Evolutionary conservation across 208 protist species (phyloP).

Genomic region (Trypanosoma mega): DNA sequence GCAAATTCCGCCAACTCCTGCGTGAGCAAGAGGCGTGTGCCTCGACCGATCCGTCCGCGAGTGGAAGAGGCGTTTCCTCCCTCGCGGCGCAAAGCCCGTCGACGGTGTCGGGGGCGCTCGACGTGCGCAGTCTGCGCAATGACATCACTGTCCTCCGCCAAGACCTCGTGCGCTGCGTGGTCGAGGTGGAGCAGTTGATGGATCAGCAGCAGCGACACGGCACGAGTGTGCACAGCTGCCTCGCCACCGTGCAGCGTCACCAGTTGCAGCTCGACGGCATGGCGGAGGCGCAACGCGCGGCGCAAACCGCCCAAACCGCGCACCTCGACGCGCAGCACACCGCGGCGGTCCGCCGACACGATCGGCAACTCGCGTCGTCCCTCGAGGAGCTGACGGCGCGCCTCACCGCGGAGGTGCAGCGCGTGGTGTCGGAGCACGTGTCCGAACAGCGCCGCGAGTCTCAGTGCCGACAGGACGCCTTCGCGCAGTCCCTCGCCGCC

Average conservation of each 20-base stretch:
- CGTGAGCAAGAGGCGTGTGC: conserved; percentile 9
- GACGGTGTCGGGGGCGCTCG: conserved; percentile 1
- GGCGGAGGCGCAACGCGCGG: neutral
- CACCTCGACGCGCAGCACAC: neutral
- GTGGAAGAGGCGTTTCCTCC: too few relatives aligned
- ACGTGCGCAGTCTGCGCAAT: conserved; percentile 5
- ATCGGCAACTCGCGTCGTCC: too few relatives aligned
- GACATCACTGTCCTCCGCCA: conserved; percentile 24
- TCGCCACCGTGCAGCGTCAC: conserved; percentile 3
- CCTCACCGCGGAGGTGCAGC: too few relatives aligned
- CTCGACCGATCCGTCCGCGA: too few relatives aligned
- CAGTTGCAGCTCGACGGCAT: neutral
- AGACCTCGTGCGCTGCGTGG: conserved; percentile 32
- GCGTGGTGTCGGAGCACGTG: too few relatives aligned
- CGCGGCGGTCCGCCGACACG: neutral
- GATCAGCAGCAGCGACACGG: conserved; percentile 31
- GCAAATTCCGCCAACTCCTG: neutral
- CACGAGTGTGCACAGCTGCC: conserved; percentile 2
- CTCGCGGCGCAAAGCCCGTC: too few relatives aligned
- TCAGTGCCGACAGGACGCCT: too few relatives aligned
- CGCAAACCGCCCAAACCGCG: too few relatives aligned
- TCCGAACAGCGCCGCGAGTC: too few relatives aligned
- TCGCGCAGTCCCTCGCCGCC: too few relatives aligned
- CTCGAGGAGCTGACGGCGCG: too few relatives aligned
- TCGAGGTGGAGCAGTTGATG: conserved; percentile 32